phyloP scores from a whole-genome alignment of 345 rosid genomes.

The Rhizophora mangle region DNA sequence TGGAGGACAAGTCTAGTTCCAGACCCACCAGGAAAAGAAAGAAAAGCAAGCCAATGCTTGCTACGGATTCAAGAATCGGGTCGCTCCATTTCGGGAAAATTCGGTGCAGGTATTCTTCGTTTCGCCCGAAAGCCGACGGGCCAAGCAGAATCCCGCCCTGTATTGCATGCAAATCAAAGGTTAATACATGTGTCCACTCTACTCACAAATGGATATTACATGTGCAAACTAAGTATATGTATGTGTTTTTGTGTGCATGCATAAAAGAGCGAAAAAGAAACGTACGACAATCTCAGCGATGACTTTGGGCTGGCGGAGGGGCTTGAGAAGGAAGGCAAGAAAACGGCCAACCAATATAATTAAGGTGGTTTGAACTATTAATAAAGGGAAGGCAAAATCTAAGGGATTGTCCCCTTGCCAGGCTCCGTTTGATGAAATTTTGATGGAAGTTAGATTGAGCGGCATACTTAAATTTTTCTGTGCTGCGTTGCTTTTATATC shows the following conservation, averaged over 20 bases:
- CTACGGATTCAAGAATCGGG: constrained; percentile 69
- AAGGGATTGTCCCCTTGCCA: constrained; percentile 97
- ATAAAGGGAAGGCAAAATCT: constrained; percentile 70
- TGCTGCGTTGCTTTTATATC: too few relatives aligned
- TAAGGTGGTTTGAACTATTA: constrained; percentile 66
- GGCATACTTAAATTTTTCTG: not conserved
- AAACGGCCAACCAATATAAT: constrained; percentile 59
- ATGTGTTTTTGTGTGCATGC: not conserved
- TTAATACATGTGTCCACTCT: too few relatives aligned
- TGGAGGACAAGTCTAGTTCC: constrained; percentile 63
- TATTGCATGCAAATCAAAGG: not conserved
- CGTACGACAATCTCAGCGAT: constrained; percentile 81
- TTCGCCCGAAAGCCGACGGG: constrained; percentile 74
- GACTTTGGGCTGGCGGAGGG: constrained; percentile 93
- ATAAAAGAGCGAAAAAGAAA: not conserved
- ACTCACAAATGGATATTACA: too few relatives aligned
- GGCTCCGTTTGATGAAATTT: constrained; percentile 74
- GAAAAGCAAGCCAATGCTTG: constrained; percentile 80
- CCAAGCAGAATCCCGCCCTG: constrained; percentile 88
- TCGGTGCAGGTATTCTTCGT: constrained; percentile 37
- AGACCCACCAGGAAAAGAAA: constrained; percentile 90
- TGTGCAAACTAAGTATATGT: too few relatives aligned
- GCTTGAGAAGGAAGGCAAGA: constrained; percentile 74
- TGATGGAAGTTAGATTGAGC: constrained; percentile 53
- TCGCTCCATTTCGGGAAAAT: constrained; percentile 73